Evolutionary conservation across 345 rosid species (phyloP), one percentile per base, ranked within the genome.

Genomic region (Lepidium aucheri): DNA sequence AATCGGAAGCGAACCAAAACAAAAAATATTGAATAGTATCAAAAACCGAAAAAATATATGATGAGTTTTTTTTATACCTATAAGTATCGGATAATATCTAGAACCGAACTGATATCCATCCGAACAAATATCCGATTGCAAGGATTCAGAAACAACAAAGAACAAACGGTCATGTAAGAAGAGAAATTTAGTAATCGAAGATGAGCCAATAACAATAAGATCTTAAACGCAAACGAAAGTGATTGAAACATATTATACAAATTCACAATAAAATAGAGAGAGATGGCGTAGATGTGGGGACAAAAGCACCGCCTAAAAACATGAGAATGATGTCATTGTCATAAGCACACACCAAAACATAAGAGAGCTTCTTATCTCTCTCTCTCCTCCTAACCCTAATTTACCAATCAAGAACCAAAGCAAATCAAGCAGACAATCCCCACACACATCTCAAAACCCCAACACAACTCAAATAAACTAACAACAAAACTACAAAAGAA

Each of bases 291-390:
- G 13, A 64, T 54, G 77, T 72, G 80, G 89, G 91, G 88, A 82
- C 88, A 83, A 80, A 77, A 74, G 84, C 90, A 85, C 91, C 90
- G 91, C 90, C 91, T 88, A 80, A 50, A 26, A 68, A 73, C 77
- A 73, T 77, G 81, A 55, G 33, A 72, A 63, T 60, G 62, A 69
- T 78, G 80, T 66, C 44, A 77, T 70, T 68, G 52, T 71, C 75
- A 55, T 64, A 47, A 71, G 38, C 58, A 55, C 58, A 55, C 55
- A 71, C 76, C 52, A 73, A 69, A 52, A 16, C 67, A 73, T 40
- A 75, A 68, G 69, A 72, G 16, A 54, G 14, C 67, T 45, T 13
- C 28, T n/a, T 46, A 51, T 58, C 49, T 46, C 55, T 58, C 49
- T 53, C 67, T 42, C 26, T 16, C 39, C 42, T 34, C 45, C 39